Evolutionary conservation across 106 monocot genomes (phyloP).

Genomic region (Triglochin maritima): DNA sequence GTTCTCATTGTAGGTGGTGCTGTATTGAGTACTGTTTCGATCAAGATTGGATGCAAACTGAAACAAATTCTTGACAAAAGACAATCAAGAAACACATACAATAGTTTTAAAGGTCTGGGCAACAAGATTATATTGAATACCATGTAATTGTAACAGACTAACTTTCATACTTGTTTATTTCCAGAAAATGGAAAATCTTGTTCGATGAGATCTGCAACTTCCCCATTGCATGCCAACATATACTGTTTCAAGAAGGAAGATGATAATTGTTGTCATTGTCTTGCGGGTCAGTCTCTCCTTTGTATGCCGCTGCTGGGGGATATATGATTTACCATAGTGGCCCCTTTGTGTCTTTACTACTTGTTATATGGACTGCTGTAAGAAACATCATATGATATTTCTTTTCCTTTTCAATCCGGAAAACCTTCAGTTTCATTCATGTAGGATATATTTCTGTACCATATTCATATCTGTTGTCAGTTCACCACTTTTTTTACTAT

Average conservation of each 20-base stretch:
- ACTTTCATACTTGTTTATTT: constrained; percentile 1
- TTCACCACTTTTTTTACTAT: too few species aligned
- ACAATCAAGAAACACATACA: constrained; percentile 12
- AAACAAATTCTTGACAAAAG: constrained; percentile 52
- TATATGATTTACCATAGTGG: too few species aligned
- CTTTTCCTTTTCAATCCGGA: too few species aligned
- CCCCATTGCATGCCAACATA: constrained; percentile 36
- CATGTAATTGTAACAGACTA: background rate
- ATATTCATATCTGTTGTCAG: too few species aligned
- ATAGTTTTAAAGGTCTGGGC: constrained; percentile 27
- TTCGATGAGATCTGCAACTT: constrained; percentile 16
- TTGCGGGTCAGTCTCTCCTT: constrained; percentile 24
- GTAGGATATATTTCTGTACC: too few species aligned
- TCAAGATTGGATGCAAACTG: constrained; percentile 61
- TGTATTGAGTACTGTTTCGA: constrained; percentile 57
- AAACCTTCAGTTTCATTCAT: too few species aligned
- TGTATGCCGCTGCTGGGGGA: background rate
- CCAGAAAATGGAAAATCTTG: constrained; percentile 31
- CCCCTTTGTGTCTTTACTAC: too few species aligned
- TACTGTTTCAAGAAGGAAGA: constrained; percentile 36
- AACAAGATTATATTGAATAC: background rate
- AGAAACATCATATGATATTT: too few species aligned
- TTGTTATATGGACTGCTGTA: too few species aligned
- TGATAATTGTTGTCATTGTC: constrained; percentile 38
- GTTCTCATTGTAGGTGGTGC: constrained; percentile 72